Conservation (phyloP, 1,284 basidiomycete species). For the Austroboletus novae-zelandiae region DNA sequence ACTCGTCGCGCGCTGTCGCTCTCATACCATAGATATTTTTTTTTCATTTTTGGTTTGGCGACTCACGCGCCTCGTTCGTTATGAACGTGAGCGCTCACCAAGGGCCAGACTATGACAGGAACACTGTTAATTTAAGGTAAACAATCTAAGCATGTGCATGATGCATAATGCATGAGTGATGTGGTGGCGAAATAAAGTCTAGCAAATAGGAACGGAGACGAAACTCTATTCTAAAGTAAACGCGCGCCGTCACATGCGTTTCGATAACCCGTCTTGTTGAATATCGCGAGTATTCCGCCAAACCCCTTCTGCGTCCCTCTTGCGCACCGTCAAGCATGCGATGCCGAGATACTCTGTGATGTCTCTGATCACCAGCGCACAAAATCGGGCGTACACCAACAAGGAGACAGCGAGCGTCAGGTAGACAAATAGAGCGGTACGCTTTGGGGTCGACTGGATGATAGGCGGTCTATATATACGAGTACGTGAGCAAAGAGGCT, state of each 20-base stretch:
- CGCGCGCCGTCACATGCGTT: constrained; percentile 16
- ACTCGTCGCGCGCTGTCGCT: neutral
- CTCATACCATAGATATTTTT: neutral
- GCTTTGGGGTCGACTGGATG: constrained; percentile 61
- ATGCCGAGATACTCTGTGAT: constrained; percentile 88
- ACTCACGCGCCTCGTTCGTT: too few relatives aligned
- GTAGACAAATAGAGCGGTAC: constrained; percentile 68
- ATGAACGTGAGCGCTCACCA: too few relatives aligned
- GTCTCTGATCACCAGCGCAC: constrained; percentile 77
- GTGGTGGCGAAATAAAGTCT: neutral
- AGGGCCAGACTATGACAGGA: too few relatives aligned
- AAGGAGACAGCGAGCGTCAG: constrained; percentile 66
- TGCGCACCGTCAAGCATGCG: constrained; percentile 86
- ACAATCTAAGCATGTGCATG: neutral
- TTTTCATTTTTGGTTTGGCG: neutral
- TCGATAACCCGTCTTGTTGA: constrained; percentile 24
- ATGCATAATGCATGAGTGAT: neutral
- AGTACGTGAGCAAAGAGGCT: neutral
- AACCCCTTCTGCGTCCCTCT: constrained; percentile 70
- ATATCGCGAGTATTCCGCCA: constrained; percentile 53
- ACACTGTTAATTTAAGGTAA: too few relatives aligned
- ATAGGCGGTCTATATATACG: constrained; percentile 54
- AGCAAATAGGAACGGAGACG: neutral
- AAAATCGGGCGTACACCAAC: constrained; percentile 77
- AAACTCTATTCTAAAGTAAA: too few relatives aligned